Evolutionary conservation across 2,329 filamentous ascomycete species (phyloP), one percentile per base, ranked within the genome.

Genomic region (Sclerotinia subarctica): DNA sequence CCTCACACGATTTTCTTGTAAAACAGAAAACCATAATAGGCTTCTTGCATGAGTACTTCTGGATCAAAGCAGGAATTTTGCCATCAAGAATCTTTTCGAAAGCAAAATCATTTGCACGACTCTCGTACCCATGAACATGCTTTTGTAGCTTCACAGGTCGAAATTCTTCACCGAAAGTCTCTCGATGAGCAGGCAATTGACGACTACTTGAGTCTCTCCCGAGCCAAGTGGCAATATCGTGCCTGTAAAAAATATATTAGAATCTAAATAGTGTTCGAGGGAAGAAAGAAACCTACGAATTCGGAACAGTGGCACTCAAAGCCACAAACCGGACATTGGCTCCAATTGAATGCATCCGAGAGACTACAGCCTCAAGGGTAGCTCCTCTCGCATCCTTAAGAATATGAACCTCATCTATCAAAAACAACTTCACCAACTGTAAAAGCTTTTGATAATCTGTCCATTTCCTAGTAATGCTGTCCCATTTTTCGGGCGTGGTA

Each of bases 401-500:
- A 47, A 95, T 93, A 72, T 96, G 92, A 0, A 96, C 91, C 75
- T 96, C 92, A 73, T 96, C 92, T 67, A 96, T 93, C 26, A 96
- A 83, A 70, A 95, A 92, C 0, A 96, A 80, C 69, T 90, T 91
- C 57, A 96, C 86, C 70, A 94, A 82, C 69, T 89, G 85, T 78
- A 96, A 86, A 24, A 96, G 80, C 71, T 84, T 90, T 64, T 85
- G 84, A 74, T 96, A 90, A 73, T 96, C 92, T 73, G 89, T 88
- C 93, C 93, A 96, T 75, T 92, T 94, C 24, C 92, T 84, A 0
- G 93, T 96, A 77, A 95, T 89, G 69, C 91, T 94, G 76, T 96
- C 92, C 92, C 92, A 96, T 75, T 96, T 96, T 78, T 96, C 92
- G 0, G 93, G 92, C 0, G 92, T 96, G 0, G 93, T 95, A 70